Evolutionary conservation across 768 basidiomycete genomes (phyloP).

Genomic region (Kwoniella dejecticola): DNA sequence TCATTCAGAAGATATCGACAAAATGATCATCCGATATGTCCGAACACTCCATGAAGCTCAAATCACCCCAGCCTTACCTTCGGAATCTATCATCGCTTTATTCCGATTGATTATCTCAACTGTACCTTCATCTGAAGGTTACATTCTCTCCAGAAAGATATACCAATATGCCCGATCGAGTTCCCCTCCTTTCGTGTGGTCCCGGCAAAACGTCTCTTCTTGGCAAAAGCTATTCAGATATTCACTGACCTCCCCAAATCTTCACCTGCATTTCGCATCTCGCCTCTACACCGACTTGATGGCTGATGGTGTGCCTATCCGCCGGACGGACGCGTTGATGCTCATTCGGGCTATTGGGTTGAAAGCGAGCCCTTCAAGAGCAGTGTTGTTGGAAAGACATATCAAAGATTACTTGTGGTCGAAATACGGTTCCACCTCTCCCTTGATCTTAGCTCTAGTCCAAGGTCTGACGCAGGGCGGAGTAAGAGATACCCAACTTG

Average conservation of each 20-base stretch:
- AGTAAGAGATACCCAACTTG: slow-evolving; percentile 22
- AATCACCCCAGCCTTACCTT: slow-evolving; percentile 3
- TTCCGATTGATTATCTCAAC: slow-evolving; percentile 10
- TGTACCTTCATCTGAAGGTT: slow-evolving; percentile 20
- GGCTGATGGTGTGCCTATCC: slow-evolving; percentile 25
- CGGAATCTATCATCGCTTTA: slow-evolving; percentile 9
- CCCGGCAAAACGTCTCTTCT: background rate
- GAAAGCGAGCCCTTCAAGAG: slow-evolving; percentile 19
- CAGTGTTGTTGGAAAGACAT: slow-evolving; percentile 40
- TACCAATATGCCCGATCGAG: slow-evolving; percentile 26
- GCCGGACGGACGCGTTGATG: slow-evolving; percentile 21
- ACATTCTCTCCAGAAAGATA: slow-evolving; percentile 24
- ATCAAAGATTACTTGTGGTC: slow-evolving; percentile 38
- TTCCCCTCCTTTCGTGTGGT: slow-evolving; percentile 28
- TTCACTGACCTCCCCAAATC: slow-evolving; percentile 13
- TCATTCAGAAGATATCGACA: slow-evolving; percentile 1
- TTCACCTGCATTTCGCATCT: slow-evolving; percentile 41
- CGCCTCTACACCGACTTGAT: slow-evolving; percentile 40
- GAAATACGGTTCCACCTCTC: background rate
- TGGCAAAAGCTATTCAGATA: slow-evolving; percentile 28
- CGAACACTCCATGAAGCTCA: slow-evolving; percentile 8
- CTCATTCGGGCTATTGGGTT: slow-evolving; percentile 30
- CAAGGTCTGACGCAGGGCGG: slow-evolving; percentile 20
- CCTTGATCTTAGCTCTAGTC: slow-evolving; percentile 24
- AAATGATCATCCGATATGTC: slow-evolving; percentile 11